Evolutionary conservation across 805 yeast genomes (phyloP), one percentile per base, ranked within the genome.

Genomic region (Citeromyces nyonsensis): DNA sequence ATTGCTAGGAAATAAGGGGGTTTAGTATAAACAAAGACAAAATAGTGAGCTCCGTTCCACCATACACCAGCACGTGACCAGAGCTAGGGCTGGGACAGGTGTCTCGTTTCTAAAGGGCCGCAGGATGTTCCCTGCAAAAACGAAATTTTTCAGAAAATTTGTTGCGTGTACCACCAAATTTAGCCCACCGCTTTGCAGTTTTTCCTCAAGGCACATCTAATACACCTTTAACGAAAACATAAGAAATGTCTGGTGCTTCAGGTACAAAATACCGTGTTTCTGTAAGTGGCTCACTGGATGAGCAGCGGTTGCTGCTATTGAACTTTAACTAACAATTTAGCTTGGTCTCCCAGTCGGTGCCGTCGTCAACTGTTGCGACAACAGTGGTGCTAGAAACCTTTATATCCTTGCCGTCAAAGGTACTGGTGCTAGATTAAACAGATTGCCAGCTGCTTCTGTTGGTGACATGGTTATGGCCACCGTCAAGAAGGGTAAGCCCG

Each of bases 401-500:
- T 83, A 85, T 80, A 76, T 91, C 72, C 69, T 91, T 61, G 88
- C 99, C 72, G 99, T 91, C 61, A 91, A 88, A 75, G 97, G 97
- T 61, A 65, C 73, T 62, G 98, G 98, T 78, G 96, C 98, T 54
- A 86, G 97, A 80, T 80, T 91, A 63, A 93, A 88, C 88, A 91
- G 98, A 79, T 80, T 91, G 57, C 99, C 99, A 66, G 98, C 98
- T 59, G 98, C 97, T 54, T 85, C 97, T 57, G 88, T 91, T 54
- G 99, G 99, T 76, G 99, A 93, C 70, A 84, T 84, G 95, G 94
- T 83, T 59, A 83, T 83, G 88, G 82, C 98, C 57, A 91, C 99
- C 56, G 99, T 91, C 65, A 91, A 91, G 84, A 91, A 93, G 74
- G 99, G 99, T 82, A 91, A 91, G 85, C 99, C 99, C 66, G 99